Conservation (phyloP, 345 rosid genomes). For the Eucalyptus coolabah region DNA sequence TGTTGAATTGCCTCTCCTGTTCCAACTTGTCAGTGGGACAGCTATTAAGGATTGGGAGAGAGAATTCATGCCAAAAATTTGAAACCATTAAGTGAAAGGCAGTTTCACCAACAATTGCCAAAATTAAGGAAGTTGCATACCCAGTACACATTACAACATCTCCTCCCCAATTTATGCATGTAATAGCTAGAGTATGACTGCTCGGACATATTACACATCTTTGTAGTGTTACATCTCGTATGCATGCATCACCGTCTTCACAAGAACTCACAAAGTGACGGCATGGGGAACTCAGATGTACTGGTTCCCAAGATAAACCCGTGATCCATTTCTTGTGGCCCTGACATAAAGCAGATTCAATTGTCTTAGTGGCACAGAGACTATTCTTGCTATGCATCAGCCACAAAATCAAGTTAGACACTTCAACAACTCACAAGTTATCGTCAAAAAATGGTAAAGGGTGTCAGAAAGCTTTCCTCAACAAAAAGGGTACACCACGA, state of each 20-base stretch:
- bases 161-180: slow-evolving; percentile 99
- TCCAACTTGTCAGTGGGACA: not conserved
- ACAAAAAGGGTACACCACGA: not conserved
- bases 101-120: not conserved
- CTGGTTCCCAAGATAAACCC: slow-evolving; percentile 96
- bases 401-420: not conserved
- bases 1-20: not conserved
- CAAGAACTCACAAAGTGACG: slow-evolving; percentile 88
- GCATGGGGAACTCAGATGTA: slow-evolving; percentile 81
- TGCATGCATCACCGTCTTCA: slow-evolving; percentile 95
- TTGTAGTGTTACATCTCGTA: slow-evolving; percentile 68
- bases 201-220: slow-evolving; percentile 68
- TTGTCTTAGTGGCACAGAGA: not conserved
- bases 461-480: not conserved
- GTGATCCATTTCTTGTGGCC: slow-evolving; percentile 99
- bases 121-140: slow-evolving; percentile 15
- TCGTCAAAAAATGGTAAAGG: not conserved
- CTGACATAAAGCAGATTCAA: slow-evolving; percentile 19
- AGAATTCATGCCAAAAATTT: not conserved
- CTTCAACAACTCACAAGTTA: not conserved
- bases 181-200: slow-evolving; percentile 86
- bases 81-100: not conserved
- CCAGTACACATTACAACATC: slow-evolving; percentile 90
- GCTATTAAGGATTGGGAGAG: not conserved
- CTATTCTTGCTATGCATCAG: not conserved